A percentile compares a stretch with the other conserved stretches of the same genome.
phyloP scores from a whole-genome alignment of 2,329 filamentous ascomycete genomes.

The Bisporella sp. region DNA sequence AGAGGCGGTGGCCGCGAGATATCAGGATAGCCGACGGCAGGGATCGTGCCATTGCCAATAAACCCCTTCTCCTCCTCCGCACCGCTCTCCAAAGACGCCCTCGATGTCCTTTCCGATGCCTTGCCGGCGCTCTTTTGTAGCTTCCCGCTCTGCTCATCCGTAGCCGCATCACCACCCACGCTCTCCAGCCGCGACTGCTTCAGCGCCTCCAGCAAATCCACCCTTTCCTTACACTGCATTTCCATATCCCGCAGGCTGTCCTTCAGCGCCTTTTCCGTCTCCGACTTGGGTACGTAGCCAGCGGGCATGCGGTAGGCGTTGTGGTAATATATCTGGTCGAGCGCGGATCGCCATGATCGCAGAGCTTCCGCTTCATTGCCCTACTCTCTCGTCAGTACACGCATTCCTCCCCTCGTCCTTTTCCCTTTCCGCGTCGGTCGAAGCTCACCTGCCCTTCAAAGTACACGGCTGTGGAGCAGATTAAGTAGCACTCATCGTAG shows the following conservation, averaged over 20 bases:
- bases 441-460: slow-evolving; percentile 80
- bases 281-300: slow-evolving; percentile 63
- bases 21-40: slow-evolving; percentile 71
- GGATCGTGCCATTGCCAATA: slow-evolving; percentile 77
- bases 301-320: slow-evolving; percentile 68
- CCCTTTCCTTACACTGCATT: slow-evolving; percentile 85
- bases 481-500: slow-evolving; percentile 93
- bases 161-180: slow-evolving; percentile 15
- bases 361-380: slow-evolving; percentile 88
- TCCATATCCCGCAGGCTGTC: slow-evolving; percentile 80
- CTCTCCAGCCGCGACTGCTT: slow-evolving; percentile 53
- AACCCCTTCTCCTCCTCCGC: slow-evolving; percentile 41
- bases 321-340: slow-evolving; percentile 84
- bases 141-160: slow-evolving; percentile 16
- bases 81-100: slow-evolving; percentile 20
- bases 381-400: slow-evolving; percentile 36
- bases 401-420: background rate
- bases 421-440: background rate
- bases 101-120: slow-evolving; percentile 20
- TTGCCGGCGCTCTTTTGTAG: slow-evolving; percentile 20
- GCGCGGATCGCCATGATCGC: slow-evolving; percentile 80
- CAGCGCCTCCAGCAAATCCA: slow-evolving; percentile 79
- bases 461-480: slow-evolving; percentile 91
- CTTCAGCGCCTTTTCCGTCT: slow-evolving; percentile 76
- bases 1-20: slow-evolving; percentile 59